A percentile compares a stretch with the other conserved stretches of the same genome.
Evolutionary conservation across 495 filamentous ascomycete species (phyloP).

Genomic region (Penicillium lagena): DNA sequence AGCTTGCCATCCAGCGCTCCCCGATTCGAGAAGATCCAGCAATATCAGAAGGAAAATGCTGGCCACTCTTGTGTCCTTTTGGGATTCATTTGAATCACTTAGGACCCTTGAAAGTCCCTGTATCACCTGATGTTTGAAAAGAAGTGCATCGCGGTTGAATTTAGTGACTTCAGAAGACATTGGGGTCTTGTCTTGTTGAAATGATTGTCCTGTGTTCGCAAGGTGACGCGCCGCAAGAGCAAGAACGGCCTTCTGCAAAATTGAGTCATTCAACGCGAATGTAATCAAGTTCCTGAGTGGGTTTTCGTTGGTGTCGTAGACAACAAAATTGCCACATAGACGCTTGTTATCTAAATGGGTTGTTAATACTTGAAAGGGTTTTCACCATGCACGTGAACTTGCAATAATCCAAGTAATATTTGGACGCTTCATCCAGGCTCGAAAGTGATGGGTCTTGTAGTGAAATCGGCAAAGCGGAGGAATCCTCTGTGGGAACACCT

Average conservation of each 20-base stretch:
- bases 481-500: no score
- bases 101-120: slow-evolving; percentile 30
- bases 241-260: slow-evolving; percentile 43
- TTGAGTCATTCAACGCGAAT: slow-evolving; percentile 37
- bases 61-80: slow-evolving; percentile 34
- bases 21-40: slow-evolving; percentile 51
- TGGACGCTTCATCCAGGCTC: slow-evolving; percentile 25
- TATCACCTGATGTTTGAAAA: slow-evolving; percentile 47
- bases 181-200: slow-evolving; percentile 9
- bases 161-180: slow-evolving; percentile 8
- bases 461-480: no score
- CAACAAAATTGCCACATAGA: slow-evolving; percentile 49
- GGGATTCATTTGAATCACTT: slow-evolving; percentile 10
- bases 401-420: slow-evolving; percentile 48
- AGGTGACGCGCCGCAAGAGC: slow-evolving; percentile 51
- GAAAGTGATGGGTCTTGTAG: slow-evolving; percentile 33
- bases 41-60: slow-evolving; percentile 52
- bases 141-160: slow-evolving; percentile 38
- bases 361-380: not conserved
- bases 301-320: slow-evolving; percentile 46
- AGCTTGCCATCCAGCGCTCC: slow-evolving; percentile 46
- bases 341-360: slow-evolving; percentile 45
- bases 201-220: slow-evolving; percentile 26
- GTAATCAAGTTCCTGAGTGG: slow-evolving; percentile 48
- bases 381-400: no score